These are phyloP conservation scores for Clavispora phyllophila DNA, from an alignment of 805 yeast genomes.

Conservation along the genomic window DNA sequence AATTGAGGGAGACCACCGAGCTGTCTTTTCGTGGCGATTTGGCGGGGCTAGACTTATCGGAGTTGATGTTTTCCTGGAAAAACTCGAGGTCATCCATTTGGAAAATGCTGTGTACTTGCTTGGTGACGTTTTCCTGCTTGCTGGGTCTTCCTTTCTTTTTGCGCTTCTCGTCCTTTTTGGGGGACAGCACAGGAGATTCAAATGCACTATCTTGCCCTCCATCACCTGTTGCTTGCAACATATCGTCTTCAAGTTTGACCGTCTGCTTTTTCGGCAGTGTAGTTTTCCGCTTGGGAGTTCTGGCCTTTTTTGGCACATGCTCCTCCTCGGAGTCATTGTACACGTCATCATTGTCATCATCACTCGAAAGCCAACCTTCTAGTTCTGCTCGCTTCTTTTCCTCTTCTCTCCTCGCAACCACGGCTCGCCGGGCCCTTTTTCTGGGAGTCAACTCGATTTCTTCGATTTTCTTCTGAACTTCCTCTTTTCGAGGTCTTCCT, in stretches of 20 bases:
- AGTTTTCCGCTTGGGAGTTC: slow-evolving; percentile 1
- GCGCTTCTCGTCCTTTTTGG: not conserved
- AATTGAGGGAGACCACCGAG: slow-evolving; percentile 8
- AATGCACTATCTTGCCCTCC: too few relatives aligned
- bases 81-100: slow-evolving; percentile 27
- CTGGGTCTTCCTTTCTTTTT: slow-evolving; percentile 13
- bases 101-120: slow-evolving; percentile 30
- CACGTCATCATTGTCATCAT: slow-evolving; percentile 5
- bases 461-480: not conserved
- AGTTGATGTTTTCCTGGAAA: slow-evolving; percentile 15
- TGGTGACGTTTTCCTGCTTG: slow-evolving; percentile 10
- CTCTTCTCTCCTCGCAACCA: slow-evolving; percentile 1
- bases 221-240: not conserved
- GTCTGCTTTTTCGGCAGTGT: slow-evolving; percentile 1
- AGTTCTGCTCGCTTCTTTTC: not conserved
- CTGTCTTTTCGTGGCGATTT: not conserved
- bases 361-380: not conserved
- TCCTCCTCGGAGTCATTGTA: slow-evolving; percentile 3
- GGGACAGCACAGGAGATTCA: not conserved
- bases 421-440: slow-evolving; percentile 4
- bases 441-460: not conserved
- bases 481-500: slow-evolving; percentile 8
- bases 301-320: not conserved
- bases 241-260: not conserved
- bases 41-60: not conserved